These are phyloP conservation scores for Coleophoma eucalyptorum DNA, from an alignment of 2,329 filamentous ascomycete genomes.

Conservation along the genomic window DNA sequence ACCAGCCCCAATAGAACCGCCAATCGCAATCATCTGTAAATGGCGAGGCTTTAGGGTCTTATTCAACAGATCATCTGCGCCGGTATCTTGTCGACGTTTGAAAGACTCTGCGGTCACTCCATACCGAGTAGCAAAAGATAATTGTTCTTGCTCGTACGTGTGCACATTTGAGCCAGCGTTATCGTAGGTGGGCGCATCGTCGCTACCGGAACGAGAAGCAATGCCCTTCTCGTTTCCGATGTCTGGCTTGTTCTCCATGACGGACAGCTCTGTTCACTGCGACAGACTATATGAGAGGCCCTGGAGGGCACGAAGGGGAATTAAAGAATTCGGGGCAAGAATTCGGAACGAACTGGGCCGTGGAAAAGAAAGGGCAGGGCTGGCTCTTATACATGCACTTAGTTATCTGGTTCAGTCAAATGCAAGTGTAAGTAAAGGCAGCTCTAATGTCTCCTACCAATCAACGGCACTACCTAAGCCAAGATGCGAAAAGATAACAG, in stretches of 20 bases:
- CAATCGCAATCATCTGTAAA: slow-evolving; percentile 95
- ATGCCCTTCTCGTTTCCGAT: neutral
- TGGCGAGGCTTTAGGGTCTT: slow-evolving; percentile 78
- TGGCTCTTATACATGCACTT: neutral
- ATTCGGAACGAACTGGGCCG: neutral
- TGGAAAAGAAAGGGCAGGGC: neutral
- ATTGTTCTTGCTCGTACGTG: slow-evolving; percentile 17
- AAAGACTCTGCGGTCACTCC: slow-evolving; percentile 34
- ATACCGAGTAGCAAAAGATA: slow-evolving; percentile 32
- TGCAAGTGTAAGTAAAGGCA: neutral
- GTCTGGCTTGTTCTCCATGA: slow-evolving; percentile 1
- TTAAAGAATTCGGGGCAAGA: neutral
- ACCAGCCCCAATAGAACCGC: slow-evolving; percentile 84
- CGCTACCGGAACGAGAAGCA: neutral
- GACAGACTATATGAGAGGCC: neutral
- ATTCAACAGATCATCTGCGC: slow-evolving; percentile 50
- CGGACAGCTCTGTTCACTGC: neutral
- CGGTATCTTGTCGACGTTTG: slow-evolving; percentile 25
- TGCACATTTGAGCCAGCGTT: neutral
- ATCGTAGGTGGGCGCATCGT: neutral
- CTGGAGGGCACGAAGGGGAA: neutral
- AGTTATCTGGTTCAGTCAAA: neutral
- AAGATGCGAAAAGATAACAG: neutral
- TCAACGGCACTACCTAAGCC: neutral
- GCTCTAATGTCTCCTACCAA: neutral